Evolutionary conservation across 257 asterid species (phyloP).

Genomic region (Solanum neorickii): DNA sequence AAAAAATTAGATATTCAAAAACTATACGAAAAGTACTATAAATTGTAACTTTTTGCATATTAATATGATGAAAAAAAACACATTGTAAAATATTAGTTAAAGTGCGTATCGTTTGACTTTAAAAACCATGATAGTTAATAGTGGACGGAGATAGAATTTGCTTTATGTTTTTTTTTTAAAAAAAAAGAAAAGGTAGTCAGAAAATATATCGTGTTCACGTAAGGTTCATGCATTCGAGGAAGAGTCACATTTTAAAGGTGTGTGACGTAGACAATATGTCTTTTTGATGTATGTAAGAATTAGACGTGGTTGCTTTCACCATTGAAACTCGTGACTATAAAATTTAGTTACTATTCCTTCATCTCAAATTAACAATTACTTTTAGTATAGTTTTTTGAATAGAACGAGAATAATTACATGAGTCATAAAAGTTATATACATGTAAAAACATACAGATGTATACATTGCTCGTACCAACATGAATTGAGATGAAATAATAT

Average conservation of each 20-base stretch:
- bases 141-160: neutral
- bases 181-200: too few species aligned
- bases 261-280: neutral
- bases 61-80: too few species aligned
- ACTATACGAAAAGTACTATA: too few species aligned
- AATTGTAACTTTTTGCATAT: too few species aligned
- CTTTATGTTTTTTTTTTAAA: neutral
- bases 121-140: too few species aligned
- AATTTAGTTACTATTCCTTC: neutral
- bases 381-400: too few species aligned
- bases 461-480: neutral
- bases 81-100: too few species aligned
- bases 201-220: neutral
- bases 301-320: fast-evolving
- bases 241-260: neutral
- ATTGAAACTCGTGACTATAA: fast-evolving
- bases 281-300: neutral
- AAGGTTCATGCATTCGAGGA: fast-evolving
- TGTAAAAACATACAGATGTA: neutral
- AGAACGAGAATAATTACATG: neutral
- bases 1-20: too few species aligned
- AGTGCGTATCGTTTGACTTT: too few species aligned
- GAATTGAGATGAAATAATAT: neutral
- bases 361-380: neutral
- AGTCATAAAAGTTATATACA: neutral